A percentile compares a stretch with the other conserved stretches of the same genome.
Conservation (phyloP, 2,329 filamentous ascomycete genomes). For the Leptographium procerum region DNA sequence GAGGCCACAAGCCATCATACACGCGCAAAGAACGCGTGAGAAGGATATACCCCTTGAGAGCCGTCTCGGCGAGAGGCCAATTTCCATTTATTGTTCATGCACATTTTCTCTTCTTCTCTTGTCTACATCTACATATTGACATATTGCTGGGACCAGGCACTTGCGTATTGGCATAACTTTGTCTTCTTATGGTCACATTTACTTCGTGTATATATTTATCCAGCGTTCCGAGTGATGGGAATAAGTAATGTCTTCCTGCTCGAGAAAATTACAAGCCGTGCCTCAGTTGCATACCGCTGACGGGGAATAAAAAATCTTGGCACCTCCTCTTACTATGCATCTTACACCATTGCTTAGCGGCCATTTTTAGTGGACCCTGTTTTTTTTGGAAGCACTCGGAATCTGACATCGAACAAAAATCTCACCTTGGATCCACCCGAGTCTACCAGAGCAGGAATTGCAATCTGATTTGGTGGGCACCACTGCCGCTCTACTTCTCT, state of each 20-base stretch:
- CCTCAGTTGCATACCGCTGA: background rate
- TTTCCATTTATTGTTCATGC: background rate
- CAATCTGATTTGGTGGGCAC: too few species aligned
- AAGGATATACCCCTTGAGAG: constrained; percentile 3
- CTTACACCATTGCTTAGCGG: background rate
- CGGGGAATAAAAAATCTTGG: too few species aligned
- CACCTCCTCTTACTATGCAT: too few species aligned
- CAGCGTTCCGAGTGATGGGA: background rate
- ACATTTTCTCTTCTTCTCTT: background rate
- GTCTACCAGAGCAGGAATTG: background rate
- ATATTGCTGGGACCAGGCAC: background rate
- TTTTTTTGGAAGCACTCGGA: background rate
- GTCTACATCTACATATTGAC: background rate
- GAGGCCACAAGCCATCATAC: background rate
- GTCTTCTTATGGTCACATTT: background rate
- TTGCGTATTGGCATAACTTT: background rate
- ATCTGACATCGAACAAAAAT: background rate
- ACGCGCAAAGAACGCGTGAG: background rate
- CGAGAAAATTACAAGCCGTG: background rate
- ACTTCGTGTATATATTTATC: background rate
- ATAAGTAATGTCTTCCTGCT: background rate
- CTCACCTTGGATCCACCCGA: background rate
- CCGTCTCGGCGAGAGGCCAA: background rate
- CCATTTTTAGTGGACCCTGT: background rate
- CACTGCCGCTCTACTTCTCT: background rate